phyloP scores from a whole-genome alignment of 768 basidiomycete genomes.

The Lactifluus rugatus region DNA sequence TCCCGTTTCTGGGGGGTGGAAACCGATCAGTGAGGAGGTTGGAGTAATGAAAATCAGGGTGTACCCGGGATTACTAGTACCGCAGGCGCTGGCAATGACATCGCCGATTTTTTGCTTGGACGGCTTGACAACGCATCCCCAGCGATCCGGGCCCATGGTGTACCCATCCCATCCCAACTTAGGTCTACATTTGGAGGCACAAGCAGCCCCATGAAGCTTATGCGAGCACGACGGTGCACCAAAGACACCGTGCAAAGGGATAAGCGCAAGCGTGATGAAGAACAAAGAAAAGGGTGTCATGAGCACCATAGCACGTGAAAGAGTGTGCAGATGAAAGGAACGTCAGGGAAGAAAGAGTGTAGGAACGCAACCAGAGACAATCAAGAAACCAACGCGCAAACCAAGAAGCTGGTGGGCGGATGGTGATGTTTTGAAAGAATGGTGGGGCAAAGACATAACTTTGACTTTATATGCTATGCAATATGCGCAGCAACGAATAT shows the following conservation, averaged over 20 bases:
- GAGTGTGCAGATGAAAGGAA: constrained; percentile 18
- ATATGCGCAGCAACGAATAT: not conserved
- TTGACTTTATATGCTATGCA: not conserved
- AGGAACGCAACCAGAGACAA: constrained; percentile 19
- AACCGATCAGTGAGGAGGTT: no score
- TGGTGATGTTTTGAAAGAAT: constrained; percentile 15
- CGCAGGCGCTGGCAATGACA: no score
- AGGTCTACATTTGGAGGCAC: constrained; percentile 14
- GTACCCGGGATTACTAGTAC: no score
- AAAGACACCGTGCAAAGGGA: not conserved
- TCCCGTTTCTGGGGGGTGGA: no score
- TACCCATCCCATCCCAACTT: constrained; percentile 21
- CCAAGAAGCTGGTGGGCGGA: constrained; percentile 17
- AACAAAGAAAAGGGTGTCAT: constrained; percentile 23
- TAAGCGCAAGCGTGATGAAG: constrained; percentile 21
- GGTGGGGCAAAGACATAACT: not conserved
- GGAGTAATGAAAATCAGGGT: no score
- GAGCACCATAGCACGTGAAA: constrained; percentile 14
- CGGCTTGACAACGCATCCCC: no score
- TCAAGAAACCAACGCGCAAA: constrained; percentile 18
- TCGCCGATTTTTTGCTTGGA: no score
- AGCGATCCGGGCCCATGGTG: no score
- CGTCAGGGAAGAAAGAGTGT: constrained; percentile 15
- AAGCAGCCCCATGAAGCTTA: not conserved
- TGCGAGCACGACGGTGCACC: constrained; percentile 8